Evolutionary conservation across 805 yeast species (phyloP).

Genomic region (Pichia paraexigua): DNA sequence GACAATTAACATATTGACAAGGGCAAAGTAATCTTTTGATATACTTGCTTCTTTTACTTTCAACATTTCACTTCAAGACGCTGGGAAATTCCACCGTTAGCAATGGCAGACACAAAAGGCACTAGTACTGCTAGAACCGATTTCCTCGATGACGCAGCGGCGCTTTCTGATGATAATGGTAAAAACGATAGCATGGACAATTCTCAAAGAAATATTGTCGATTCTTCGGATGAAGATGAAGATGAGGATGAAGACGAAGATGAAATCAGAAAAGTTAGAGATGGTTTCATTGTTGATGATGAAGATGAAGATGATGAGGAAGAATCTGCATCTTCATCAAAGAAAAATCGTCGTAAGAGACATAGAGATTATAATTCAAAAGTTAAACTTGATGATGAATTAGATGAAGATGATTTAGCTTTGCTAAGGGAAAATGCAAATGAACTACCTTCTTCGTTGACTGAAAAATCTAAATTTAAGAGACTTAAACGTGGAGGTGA

Average conservation of each 20-base stretch:
- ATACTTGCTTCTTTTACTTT: background rate
- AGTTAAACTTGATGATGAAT: constrained; percentile 39
- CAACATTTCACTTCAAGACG: background rate
- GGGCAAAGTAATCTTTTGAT: background rate
- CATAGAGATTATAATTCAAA: constrained; percentile 27
- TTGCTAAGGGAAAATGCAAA: constrained; percentile 87
- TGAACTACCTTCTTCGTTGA: constrained; percentile 37
- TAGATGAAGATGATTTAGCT: constrained; percentile 94
- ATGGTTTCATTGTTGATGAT: constrained; percentile 91
- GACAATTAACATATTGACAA: background rate
- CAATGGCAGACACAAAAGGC: constrained; percentile 4
- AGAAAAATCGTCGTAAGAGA: constrained; percentile 33
- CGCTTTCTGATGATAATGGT: constrained; percentile 22
- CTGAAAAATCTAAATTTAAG: constrained; percentile 50
- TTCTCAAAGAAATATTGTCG: constrained; percentile 33
- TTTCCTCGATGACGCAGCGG: constrained; percentile 24
- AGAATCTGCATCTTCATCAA: constrained; percentile 29
- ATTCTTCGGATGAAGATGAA: constrained; percentile 86
- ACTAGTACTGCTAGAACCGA: background rate
- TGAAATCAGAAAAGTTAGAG: constrained; percentile 73
- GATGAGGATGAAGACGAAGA: constrained; percentile 85
- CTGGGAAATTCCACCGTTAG: background rate
- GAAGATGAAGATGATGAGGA: constrained; percentile 45
- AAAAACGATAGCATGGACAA: constrained; percentile 31
- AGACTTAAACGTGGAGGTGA: constrained; percentile 72